Percentiles rank a stretch among this genome's conserved stretches.
These are phyloP conservation scores for Kurtzmaniella quercitrusa DNA, from an alignment of 1,139 yeast species.

Conservation along the genomic window DNA sequence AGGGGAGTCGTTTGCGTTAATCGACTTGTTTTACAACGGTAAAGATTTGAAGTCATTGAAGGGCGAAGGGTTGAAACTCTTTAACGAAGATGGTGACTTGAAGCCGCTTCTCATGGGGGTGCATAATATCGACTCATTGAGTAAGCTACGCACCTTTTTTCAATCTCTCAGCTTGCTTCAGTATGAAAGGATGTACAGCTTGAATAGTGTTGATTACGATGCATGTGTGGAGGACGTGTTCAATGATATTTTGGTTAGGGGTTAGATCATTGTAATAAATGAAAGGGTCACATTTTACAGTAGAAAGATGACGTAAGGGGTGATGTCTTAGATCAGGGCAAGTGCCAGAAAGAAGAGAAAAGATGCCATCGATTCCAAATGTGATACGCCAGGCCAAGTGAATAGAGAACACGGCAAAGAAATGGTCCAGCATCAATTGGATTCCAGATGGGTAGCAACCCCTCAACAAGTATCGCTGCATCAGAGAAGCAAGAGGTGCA, in stretches of 20 bases:
- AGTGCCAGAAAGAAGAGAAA: no score
- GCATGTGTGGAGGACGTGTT: constrained; percentile 52
- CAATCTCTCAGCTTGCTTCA: constrained; percentile 66
- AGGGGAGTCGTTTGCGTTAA: constrained; percentile 31
- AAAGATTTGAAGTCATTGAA: constrained; percentile 35
- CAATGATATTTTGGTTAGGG: constrained; percentile 31
- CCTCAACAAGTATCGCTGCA: no score
- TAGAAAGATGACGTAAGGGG: no score
- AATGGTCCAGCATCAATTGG: no score
- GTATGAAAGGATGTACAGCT: constrained; percentile 67
- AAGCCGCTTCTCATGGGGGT: constrained; percentile 49
- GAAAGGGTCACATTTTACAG: no score
- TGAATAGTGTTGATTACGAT: constrained; percentile 44
- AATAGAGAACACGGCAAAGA: no score
- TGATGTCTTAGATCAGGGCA: no score
- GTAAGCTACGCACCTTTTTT: constrained; percentile 61
- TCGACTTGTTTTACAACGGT: constrained; percentile 45
- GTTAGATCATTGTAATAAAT: not conserved
- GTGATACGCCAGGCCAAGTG: no score
- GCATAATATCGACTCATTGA: constrained; percentile 37
- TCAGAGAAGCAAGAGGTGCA: no score
- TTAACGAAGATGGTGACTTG: constrained; percentile 17
- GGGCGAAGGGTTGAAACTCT: constrained; percentile 28
- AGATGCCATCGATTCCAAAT: no score
- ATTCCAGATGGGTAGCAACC: no score